Evolutionary conservation across 495 filamentous ascomycete genomes (phyloP).

Genomic region (Penicilliopsis zonata): DNA sequence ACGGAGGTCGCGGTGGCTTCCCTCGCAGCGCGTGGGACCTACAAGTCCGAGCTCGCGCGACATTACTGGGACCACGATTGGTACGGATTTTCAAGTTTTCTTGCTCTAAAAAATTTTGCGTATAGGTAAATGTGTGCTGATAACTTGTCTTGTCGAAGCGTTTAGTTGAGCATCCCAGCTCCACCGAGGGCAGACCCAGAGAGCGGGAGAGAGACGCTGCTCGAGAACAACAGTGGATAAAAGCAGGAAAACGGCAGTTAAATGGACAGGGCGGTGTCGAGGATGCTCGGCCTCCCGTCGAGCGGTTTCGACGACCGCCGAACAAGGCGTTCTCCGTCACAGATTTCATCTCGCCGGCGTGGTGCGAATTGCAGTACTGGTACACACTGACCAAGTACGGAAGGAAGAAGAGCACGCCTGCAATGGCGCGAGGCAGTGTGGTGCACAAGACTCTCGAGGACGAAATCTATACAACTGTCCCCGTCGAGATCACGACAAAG

Average conservation of each 20-base stretch:
- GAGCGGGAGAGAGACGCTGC: constrained; percentile 21
- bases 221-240: constrained; percentile 18
- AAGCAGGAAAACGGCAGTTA: constrained; percentile 3
- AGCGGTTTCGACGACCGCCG: constrained; percentile 68
- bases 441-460: constrained; percentile 80
- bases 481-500: constrained; percentile 54
- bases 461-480: constrained; percentile 65
- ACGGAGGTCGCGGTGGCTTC: constrained; percentile 1
- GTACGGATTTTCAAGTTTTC: constrained; percentile 13
- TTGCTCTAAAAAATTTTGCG: constrained; percentile 1
- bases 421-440: constrained; percentile 68
- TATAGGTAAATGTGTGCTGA: constrained; percentile 28
- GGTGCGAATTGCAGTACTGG: constrained; percentile 94
- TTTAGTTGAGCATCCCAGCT: constrained; percentile 47
- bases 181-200: constrained; percentile 29
- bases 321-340: constrained; percentile 80
- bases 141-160: constrained; percentile 43
- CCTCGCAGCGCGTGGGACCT: neutral
- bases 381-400: constrained; percentile 73
- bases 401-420: constrained; percentile 55
- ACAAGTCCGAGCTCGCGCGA: constrained; percentile 1
- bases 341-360: constrained; percentile 76
- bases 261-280: constrained; percentile 3
- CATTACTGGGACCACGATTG: constrained; percentile 13
- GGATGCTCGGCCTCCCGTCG: constrained; percentile 45